These are phyloP conservation scores for Saturnispora saitoi DNA, from an alignment of 805 yeast genomes.

Conservation along the genomic window DNA sequence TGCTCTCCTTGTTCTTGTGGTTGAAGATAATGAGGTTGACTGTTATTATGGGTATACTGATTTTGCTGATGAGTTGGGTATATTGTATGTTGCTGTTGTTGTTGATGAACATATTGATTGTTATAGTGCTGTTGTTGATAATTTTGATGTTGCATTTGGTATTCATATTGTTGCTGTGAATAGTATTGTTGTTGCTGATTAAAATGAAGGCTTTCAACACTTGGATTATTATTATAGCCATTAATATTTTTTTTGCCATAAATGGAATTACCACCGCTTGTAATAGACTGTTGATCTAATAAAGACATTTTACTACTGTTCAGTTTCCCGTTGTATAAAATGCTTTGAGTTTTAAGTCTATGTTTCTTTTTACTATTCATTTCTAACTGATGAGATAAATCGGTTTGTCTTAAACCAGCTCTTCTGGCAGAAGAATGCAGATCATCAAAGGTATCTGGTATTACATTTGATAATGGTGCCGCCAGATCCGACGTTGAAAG, in stretches of 20 bases:
- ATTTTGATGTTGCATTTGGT: slow-evolving; percentile 2
- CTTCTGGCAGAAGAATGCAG: slow-evolving; percentile 20
- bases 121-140: slow-evolving; percentile 3
- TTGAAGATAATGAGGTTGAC: slow-evolving; percentile 4
- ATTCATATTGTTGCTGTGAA: slow-evolving; percentile 6
- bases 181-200: slow-evolving; percentile 1
- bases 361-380: slow-evolving; percentile 21
- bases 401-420: slow-evolving; percentile 27
- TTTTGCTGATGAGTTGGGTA: slow-evolving; percentile 5
- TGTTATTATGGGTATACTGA: slow-evolving; percentile 3
- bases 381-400: slow-evolving; percentile 21
- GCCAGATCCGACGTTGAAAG: slow-evolving; percentile 3
- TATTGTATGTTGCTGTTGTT: slow-evolving; percentile 2
- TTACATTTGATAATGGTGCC: slow-evolving; percentile 4
- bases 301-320: slow-evolving; percentile 9
- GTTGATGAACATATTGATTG: slow-evolving; percentile 8
- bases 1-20: slow-evolving; percentile 8
- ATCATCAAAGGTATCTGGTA: slow-evolving; percentile 20
- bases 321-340: slow-evolving; percentile 7
- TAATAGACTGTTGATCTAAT: slow-evolving; percentile 9
- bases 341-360: slow-evolving; percentile 20
- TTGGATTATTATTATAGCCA: neutral
- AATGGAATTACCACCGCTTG: slow-evolving; percentile 5
- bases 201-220: neutral
- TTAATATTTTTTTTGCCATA: neutral